A percentile compares a stretch with the other conserved stretches of the same genome.
These are phyloP conservation scores for Boletus nobilissimus DNA, from an alignment of 1,284 basidiomycete genomes.

Conservation along the genomic window DNA sequence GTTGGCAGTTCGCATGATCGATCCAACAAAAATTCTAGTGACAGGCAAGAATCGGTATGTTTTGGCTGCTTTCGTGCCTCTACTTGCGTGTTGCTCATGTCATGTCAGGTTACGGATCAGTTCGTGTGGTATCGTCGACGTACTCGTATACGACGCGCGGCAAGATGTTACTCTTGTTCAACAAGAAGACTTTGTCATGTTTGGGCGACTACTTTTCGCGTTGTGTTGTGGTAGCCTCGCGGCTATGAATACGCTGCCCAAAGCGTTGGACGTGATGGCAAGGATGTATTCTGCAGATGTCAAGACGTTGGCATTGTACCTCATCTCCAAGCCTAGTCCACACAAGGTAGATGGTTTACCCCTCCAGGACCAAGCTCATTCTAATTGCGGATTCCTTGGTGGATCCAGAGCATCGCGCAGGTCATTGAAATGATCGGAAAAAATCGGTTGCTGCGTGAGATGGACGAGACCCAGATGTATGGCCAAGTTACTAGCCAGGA, in stretches of 20 bases:
- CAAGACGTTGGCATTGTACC: conserved; percentile 81
- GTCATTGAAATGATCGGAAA: conserved; percentile 82
- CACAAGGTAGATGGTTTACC: conserved; percentile 58
- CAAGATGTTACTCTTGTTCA: conserved; percentile 72
- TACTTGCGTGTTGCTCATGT: conserved; percentile 5
- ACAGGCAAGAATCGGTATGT: conserved; percentile 89
- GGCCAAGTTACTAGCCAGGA: background rate
- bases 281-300: conserved; percentile 85
- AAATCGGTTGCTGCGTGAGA: conserved; percentile 77
- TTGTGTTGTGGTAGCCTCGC: conserved; percentile 77
- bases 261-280: conserved; percentile 81
- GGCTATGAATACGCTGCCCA: conserved; percentile 73
- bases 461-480: conserved; percentile 86
- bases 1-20: conserved; percentile 85
- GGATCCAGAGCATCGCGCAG: conserved; percentile 76
- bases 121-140: conserved; percentile 87
- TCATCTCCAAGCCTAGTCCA: conserved; percentile 78
- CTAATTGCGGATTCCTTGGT: background rate
- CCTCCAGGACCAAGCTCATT: background rate
- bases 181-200: conserved; percentile 89
- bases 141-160: conserved; percentile 78
- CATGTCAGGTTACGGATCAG: conserved; percentile 75
- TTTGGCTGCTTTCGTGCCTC: background rate
- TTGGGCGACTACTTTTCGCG: conserved; percentile 88
- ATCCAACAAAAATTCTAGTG: conserved; percentile 88